Evolutionary conservation across 2,329 filamentous ascomycete species (phyloP), one percentile per base, ranked within the genome.

Genomic region (Colletotrichum ledebouriae): DNA sequence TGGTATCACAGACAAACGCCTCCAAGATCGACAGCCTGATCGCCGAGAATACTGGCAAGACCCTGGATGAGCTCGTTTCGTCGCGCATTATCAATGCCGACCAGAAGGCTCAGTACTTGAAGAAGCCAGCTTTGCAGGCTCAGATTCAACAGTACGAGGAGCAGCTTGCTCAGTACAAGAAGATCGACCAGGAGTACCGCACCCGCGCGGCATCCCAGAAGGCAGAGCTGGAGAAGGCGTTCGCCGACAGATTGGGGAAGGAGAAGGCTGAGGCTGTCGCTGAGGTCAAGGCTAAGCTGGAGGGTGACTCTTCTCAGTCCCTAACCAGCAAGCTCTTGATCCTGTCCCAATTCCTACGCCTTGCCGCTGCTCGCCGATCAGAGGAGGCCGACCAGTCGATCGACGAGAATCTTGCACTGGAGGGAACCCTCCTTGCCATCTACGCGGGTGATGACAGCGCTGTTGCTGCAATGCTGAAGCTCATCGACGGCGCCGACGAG

Each of bases 361-460:
- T 94, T 42, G 93, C 93, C 68, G 93, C 93, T 66, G 90, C 92
- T 73, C 89, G 93, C 72, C 87, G 92, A 73, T 85, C 88, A 20
- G 90, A 93, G 75, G 92, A 92, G 71, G 86, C 83, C 62, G 86
- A 92, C 73, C 85, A 87, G 55, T 80, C 83, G 46, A 78, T 86
- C 5, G 92, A 94, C 65, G 92, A 95, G 82, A 93, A 90, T 79
- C 89, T 90, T 79, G 93, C 92, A 41, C 89, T 96, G 68, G 93
- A 97, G 80, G 92, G 92, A 59, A 89, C 93, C 39, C 84, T 97
- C 66, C 84, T 94, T 53, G 86, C 91, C 69, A 91, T 96, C 37
- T 96, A 97, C 79, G 88, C 89, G 52, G 93, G 93, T 53, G 92
- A 95, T 74, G 87, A 92, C 71, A 85, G 83, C 72, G 93, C 92